Conservation (phyloP, 2,329 filamentous ascomycete genomes). For the Colletotrichum tofieldiae region DNA sequence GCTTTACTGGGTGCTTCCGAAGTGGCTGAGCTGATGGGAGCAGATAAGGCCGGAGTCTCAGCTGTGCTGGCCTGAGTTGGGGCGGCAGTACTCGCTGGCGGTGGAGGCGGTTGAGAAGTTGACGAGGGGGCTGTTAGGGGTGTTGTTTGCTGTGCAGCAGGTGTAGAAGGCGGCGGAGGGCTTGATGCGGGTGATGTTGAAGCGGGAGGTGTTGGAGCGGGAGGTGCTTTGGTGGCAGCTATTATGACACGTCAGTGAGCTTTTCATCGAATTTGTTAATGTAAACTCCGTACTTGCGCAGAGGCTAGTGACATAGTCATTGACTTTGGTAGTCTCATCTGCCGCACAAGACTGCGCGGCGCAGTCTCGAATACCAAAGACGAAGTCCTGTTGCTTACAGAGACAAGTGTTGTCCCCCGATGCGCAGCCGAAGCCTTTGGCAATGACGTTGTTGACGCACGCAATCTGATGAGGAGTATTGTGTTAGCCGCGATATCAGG, state of each 20-base stretch:
- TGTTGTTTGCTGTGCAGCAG: conserved; percentile 21
- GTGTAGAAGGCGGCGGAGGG: conserved; percentile 14
- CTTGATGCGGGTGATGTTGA: conserved; percentile 20
- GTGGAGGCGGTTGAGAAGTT: conserved; percentile 23
- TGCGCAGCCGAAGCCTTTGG: conserved; percentile 47
- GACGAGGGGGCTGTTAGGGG: conserved; percentile 4
- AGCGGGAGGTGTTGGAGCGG: conserved; percentile 30
- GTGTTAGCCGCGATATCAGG: neutral
- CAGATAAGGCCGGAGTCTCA: conserved; percentile 7
- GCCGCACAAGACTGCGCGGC: conserved; percentile 50
- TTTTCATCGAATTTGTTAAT: conserved; percentile 1
- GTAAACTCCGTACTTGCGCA: conserved; percentile 49
- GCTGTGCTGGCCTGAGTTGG: neutral
- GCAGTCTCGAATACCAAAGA: conserved; percentile 59
- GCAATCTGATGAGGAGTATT: conserved; percentile 6
- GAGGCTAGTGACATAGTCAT: conserved; percentile 47
- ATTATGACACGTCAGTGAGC: conserved; percentile 7
- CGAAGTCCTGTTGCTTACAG: conserved; percentile 55
- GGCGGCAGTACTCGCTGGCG: neutral
- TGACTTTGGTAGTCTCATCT: conserved; percentile 50
- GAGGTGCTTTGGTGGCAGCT: conserved; percentile 29
- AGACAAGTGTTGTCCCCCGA: conserved; percentile 55
- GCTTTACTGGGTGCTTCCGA: conserved; percentile 3
- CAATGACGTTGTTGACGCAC: conserved; percentile 42
- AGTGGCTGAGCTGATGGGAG: neutral